Base-by-base conservation (phyloP, 768 basidiomycete species). In the Agaricus sinodeliciosus region DNA sequence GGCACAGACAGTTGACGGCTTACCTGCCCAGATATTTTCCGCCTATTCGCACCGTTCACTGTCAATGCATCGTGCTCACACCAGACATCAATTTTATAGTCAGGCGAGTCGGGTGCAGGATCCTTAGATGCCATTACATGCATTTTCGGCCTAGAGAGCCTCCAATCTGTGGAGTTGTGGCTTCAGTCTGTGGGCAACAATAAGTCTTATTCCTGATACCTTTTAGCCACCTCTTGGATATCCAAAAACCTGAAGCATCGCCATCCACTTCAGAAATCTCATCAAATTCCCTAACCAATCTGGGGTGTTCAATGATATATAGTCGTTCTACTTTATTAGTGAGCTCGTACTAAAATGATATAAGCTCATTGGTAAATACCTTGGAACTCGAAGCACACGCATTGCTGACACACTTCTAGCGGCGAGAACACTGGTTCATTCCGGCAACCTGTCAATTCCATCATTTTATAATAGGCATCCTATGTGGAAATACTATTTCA, bases 191-290 rank as follows among this genome's bases (percentile, higher is more conserved):
- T 22, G 58, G 47, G 2, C n/a, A 16, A 39, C 34, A 51, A 13
- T 4, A 42, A 31, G 28, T 35, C 18, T 60, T 54, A 4, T 56
- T 13, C n/a, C 36, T 41, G 54, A 13, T 53, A 86, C 90, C 90
- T 78, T 77, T 85, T 3, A 87, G 64, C 91, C 91, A 93, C 5
- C 68, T 64, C 62, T 84, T 90, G 0, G 90, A 92, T 60, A 92
- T 80, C 84, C 85, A 89, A 63, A 75, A 84, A 6, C 78, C 78
- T 13, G 58, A 56, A 13, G 66, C 64, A 51, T 78, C 77, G 11
- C 69, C 68, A 3, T 68, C 67, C 9, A 72, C 66, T 25, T 74
- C 69, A 36, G 72, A 72, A 5, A 80, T 63, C 3, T 75, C 71
- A 43, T 89, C 82, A 52, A 90, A 85, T 49, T 72, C 65, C 25